Evolutionary conservation across 768 basidiomycete species (phyloP).

Genomic region (Steccherinum ochraceum): DNA sequence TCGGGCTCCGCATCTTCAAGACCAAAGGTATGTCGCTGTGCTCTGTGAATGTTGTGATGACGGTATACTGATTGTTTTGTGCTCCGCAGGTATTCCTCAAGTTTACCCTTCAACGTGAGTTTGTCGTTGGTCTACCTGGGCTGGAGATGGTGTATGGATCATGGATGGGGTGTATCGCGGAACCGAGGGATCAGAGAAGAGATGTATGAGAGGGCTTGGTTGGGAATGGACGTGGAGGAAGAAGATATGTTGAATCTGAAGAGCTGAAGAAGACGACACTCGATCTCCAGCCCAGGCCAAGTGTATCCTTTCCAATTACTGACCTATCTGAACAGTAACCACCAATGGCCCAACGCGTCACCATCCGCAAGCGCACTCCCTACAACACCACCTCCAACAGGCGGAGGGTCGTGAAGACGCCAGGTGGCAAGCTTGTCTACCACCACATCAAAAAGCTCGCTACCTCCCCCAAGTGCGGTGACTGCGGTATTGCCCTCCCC

Average conservation of each 20-base stretch:
- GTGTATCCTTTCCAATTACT: not conserved
- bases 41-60: not conserved
- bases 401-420: constrained; percentile 94
- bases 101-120: constrained; percentile 5
- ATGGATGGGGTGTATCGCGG: not conserved
- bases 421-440: constrained; percentile 96
- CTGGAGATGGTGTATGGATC: not conserved
- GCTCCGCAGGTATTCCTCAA: constrained; percentile 16
- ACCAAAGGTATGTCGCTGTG: constrained; percentile 20
- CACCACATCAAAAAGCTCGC: constrained; percentile 96
- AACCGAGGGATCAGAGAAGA: not conserved
- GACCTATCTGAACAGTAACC: constrained; percentile 9
- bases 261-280: not conserved
- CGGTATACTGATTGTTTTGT: not conserved
- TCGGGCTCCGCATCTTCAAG: constrained; percentile 29
- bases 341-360: constrained; percentile 96
- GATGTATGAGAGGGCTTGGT: too few relatives aligned
- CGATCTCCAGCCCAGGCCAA: not conserved
- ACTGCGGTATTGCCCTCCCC: constrained; percentile 90
- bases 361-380: constrained; percentile 95
- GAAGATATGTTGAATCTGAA: not conserved
- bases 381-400: constrained; percentile 99
- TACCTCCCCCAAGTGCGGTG: constrained; percentile 93
- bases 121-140: not conserved
- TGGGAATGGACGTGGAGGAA: not conserved